Percentiles rank a stretch among this genome's conserved stretches.
Evolutionary conservation across 1,284 basidiomycete species (phyloP).

Genomic region (Malassezia sp.): DNA sequence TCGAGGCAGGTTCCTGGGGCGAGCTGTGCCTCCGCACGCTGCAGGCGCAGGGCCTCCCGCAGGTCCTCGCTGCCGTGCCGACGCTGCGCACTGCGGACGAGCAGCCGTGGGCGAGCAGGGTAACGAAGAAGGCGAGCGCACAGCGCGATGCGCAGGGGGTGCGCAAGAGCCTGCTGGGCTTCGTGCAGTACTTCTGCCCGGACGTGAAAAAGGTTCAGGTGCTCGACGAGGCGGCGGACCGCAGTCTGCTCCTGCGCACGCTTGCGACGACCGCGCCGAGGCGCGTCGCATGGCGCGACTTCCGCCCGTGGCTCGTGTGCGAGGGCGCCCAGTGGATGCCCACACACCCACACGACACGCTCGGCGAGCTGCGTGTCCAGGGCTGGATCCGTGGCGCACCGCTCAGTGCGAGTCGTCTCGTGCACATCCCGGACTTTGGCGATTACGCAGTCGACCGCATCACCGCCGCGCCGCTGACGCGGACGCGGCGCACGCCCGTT

Average conservation of each 20-base stretch:
- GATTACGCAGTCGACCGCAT: slow-evolving; percentile 78
- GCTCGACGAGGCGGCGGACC: slow-evolving; percentile 59
- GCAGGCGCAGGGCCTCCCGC: slow-evolving; percentile 56
- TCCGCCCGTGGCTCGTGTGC: slow-evolving; percentile 65
- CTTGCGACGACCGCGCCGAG: slow-evolving; percentile 41
- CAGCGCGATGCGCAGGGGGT: slow-evolving; percentile 33
- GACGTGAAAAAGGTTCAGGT: slow-evolving; percentile 56
- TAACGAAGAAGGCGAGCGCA: background rate
- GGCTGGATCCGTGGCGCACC: slow-evolving; percentile 71
- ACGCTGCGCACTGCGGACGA: slow-evolving; percentile 22
- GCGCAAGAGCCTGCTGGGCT: slow-evolving; percentile 38
- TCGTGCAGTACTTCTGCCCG: slow-evolving; percentile 89
- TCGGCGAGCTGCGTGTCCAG: slow-evolving; percentile 59
- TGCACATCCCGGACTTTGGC: slow-evolving; percentile 78
- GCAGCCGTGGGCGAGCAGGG: background rate
- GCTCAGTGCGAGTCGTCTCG: slow-evolving; percentile 70
- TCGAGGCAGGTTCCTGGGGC: slow-evolving; percentile 61
- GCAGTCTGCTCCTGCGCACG: slow-evolving; percentile 53
- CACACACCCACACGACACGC: slow-evolving; percentile 12
- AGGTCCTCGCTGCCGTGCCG: slow-evolving; percentile 56
- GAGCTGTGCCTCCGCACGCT: slow-evolving; percentile 80
- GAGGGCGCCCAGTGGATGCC: slow-evolving; percentile 52
- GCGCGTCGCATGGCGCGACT: slow-evolving; percentile 69
- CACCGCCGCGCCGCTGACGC: slow-evolving; percentile 20
- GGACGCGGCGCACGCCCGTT: background rate